These are phyloP conservation scores for Metschnikowia proteae DNA, from an alignment of 805 yeast genomes.

Conservation along the genomic window DNA sequence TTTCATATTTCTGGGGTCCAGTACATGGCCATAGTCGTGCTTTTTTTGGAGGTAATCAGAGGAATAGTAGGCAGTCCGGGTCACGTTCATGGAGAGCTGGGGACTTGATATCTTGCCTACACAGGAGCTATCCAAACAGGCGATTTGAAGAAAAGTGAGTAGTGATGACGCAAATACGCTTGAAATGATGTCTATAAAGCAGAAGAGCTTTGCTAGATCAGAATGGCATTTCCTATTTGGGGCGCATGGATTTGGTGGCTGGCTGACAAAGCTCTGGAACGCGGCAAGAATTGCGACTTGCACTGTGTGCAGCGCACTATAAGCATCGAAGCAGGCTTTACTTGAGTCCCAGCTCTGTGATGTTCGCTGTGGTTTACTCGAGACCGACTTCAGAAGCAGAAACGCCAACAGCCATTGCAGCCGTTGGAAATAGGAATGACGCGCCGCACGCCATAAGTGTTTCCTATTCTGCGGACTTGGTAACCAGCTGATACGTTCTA, in stretches of 20 bases:
- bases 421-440: too few relatives aligned
- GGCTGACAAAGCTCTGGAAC: neutral
- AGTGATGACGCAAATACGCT: too few relatives aligned
- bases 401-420: too few relatives aligned
- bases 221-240: conserved; percentile 2
- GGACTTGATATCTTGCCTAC: neutral
- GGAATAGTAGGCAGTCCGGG: conserved; percentile 40
- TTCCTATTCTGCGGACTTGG: too few relatives aligned
- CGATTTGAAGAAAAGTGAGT: neutral
- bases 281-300: neutral
- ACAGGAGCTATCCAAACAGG: neutral
- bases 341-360: too few relatives aligned
- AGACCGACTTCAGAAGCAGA: neutral
- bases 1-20: neutral
- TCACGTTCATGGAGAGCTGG: conserved; percentile 32
- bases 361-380: neutral
- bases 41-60: conserved; percentile 26
- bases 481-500: too few relatives aligned
- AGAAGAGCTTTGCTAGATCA: neutral
- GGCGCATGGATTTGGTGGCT: conserved; percentile 5
- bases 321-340: neutral
- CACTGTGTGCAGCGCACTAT: neutral
- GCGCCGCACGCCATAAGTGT: too few relatives aligned
- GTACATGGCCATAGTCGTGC: neutral
- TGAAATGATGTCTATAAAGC: neutral